Percentiles rank a stretch among this genome's conserved stretches.
phyloP scores from a whole-genome alignment of 768 basidiomycete genomes.

The Termitomyces sp. region DNA sequence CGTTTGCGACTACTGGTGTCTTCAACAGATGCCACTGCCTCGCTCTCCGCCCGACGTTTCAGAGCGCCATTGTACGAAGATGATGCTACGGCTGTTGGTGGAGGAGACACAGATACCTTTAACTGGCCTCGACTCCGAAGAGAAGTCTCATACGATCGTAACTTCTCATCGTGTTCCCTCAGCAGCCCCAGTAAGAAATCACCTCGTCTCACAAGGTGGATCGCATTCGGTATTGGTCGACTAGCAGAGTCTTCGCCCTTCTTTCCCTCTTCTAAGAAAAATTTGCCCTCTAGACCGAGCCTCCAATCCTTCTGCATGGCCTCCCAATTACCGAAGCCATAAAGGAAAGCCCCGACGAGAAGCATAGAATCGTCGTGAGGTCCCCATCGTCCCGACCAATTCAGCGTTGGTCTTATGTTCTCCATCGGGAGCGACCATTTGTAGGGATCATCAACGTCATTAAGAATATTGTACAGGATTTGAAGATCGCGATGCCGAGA shows the following conservation, averaged over 20 bases:
- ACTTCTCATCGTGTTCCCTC: conserved; percentile 85
- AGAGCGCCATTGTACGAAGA: conserved; percentile 55
- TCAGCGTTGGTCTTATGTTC: conserved; percentile 87
- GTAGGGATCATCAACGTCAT: conserved; percentile 66
- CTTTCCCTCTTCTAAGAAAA: conserved; percentile 98
- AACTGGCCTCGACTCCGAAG: conserved; percentile 65
- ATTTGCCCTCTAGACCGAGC: conserved; percentile 84
- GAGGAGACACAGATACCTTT: conserved; percentile 71
- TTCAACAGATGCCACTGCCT: conserved; percentile 78
- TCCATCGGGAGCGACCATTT: conserved; percentile 89
- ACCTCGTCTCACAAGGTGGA: conserved; percentile 94
- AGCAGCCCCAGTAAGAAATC: conserved; percentile 87
- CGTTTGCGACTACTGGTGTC: conserved; percentile 66
- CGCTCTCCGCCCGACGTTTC: conserved; percentile 81
- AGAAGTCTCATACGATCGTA: conserved; percentile 82
- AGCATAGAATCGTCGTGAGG: conserved; percentile 91
- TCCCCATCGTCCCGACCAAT: conserved; percentile 97
- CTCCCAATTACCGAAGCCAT: conserved; percentile 98
- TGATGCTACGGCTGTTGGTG: conserved; percentile 65
- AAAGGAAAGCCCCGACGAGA: conserved; percentile 85
- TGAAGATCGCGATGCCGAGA: conserved; percentile 85
- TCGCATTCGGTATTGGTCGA: conserved; percentile 92
- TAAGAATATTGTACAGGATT: conserved; percentile 79
- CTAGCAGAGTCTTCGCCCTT: conserved; percentile 83
- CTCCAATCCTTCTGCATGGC: conserved; percentile 84